Evolutionary conservation across 345 rosid species (phyloP).

Genomic region (Gossypium thurberi): DNA sequence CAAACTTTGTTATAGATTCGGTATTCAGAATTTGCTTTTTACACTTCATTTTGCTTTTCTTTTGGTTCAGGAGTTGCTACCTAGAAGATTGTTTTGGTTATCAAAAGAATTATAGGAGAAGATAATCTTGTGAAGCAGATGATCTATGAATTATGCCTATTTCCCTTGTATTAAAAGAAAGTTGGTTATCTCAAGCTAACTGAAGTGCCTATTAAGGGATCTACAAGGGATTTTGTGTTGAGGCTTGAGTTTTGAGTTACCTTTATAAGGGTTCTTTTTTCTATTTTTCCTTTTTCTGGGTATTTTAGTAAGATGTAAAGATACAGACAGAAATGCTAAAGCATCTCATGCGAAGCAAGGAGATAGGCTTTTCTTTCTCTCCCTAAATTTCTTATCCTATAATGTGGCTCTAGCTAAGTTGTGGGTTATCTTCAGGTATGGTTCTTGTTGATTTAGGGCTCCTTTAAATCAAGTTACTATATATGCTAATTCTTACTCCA

Average conservation of each 20-base stretch:
- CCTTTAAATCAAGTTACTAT: slow-evolving; percentile 21
- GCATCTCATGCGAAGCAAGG: slow-evolving; percentile 60
- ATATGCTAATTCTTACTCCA: slow-evolving; percentile 26
- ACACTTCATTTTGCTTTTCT: slow-evolving; percentile 10
- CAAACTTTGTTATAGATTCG: not conserved
- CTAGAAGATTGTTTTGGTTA: slow-evolving; percentile 34
- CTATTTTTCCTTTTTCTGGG: slow-evolving; percentile 25
- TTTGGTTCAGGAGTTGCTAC: slow-evolving; percentile 57
- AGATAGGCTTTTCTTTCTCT: slow-evolving; percentile 27
- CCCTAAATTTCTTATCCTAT: slow-evolving; percentile 29
- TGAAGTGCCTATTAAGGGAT: slow-evolving; percentile 45
- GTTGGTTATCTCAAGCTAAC: slow-evolving; percentile 55
- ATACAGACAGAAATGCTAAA: slow-evolving; percentile 51
- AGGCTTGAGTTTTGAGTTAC: slow-evolving; percentile 54
- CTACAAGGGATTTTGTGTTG: slow-evolving; percentile 45
- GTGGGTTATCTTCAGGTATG: slow-evolving; percentile 40
- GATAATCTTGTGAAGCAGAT: slow-evolving; percentile 31
- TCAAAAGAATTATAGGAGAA: slow-evolving; percentile 21
- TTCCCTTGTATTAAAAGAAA: slow-evolving; percentile 29
- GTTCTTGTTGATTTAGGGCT: slow-evolving; percentile 35
- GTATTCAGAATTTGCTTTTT: not conserved
- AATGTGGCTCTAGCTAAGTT: slow-evolving; percentile 31
- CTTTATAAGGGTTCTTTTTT: not conserved
- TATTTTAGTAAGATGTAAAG: slow-evolving; percentile 63
- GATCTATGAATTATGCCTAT: slow-evolving; percentile 40